phyloP scores from a whole-genome alignment of 2,329 filamentous ascomycete species.

The Fusarium lyarnte region DNA sequence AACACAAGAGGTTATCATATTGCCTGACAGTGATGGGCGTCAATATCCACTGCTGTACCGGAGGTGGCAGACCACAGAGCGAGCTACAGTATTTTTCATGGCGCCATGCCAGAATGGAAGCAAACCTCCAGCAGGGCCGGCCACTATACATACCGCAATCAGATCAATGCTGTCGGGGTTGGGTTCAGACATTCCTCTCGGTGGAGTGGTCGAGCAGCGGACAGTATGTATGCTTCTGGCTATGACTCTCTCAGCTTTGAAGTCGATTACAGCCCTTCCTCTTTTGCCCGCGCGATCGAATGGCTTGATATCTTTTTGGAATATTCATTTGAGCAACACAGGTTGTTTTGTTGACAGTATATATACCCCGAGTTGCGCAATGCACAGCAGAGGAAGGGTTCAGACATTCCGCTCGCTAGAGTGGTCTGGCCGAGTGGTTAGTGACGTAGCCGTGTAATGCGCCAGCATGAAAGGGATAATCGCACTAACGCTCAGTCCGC shows the following conservation, averaged over 20 bases:
- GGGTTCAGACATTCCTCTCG: not conserved
- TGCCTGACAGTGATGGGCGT: not conserved
- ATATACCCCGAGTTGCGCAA: not conserved
- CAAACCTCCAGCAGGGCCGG: accelerated
- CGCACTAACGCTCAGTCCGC: not conserved
- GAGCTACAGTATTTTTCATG: no score
- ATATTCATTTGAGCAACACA: accelerated
- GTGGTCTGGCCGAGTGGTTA: not conserved
- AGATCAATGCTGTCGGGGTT: not conserved
- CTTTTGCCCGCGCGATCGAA: not conserved
- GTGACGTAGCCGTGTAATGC: not conserved
- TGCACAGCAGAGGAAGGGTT: not conserved
- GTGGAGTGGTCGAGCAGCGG: not conserved
- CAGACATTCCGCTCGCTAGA: not conserved
- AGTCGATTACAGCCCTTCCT: not conserved
- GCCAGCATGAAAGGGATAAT: not conserved
- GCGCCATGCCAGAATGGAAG: not conserved
- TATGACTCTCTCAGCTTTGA: no score
- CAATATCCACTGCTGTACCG: not conserved
- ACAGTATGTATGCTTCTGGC: no score
- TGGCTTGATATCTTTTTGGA: not conserved
- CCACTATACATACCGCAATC: not conserved
- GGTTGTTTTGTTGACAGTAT: not conserved
- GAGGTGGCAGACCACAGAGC: not conserved
- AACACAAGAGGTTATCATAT: accelerated